Percentiles rank a stretch among this genome's conserved stretches.
These are phyloP conservation scores for Xylariaceae sp. DNA, from an alignment of 2,329 filamentous ascomycete species.

Conservation along the genomic window DNA sequence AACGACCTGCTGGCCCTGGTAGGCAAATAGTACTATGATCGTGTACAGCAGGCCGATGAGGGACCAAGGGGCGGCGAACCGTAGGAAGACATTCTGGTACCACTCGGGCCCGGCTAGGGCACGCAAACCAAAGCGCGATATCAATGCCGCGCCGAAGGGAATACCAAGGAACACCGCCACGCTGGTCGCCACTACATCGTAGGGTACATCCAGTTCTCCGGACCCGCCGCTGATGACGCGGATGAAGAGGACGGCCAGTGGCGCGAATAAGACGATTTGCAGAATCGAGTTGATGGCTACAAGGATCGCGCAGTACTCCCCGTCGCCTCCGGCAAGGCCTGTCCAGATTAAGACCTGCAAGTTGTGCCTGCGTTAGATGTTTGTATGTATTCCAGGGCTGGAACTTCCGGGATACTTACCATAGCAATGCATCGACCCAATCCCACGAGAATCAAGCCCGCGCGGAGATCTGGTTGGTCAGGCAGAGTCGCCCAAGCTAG, in stretches of 20 bases:
- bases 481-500: conserved; percentile 74
- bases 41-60: conserved; percentile 87
- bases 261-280: conserved; percentile 76
- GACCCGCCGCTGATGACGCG: conserved; percentile 65
- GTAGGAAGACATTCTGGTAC: conserved; percentile 76
- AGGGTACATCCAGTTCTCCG: conserved; percentile 53
- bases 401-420: conserved; percentile 56
- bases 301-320: conserved; percentile 82
- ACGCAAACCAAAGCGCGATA: conserved; percentile 72
- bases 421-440: conserved; percentile 88
- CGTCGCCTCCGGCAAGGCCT: conserved; percentile 75
- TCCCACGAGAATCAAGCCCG: conserved; percentile 81
- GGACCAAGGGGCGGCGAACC: conserved; percentile 73
- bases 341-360: conserved; percentile 73
- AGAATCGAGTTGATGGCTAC: conserved; percentile 78
- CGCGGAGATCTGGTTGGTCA: conserved; percentile 62
- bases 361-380: conserved; percentile 10
- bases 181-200: conserved; percentile 75
- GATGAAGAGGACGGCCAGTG: conserved; percentile 73
- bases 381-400: neutral
- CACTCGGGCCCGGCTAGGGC: conserved; percentile 59
- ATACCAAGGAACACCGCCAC: conserved; percentile 88
- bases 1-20: conserved; percentile 77
- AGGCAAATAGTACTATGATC: conserved; percentile 84
- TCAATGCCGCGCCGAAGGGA: conserved; percentile 78